Evolutionary conservation across 768 basidiomycete species (phyloP).

Genomic region (Lentinula sp.): DNA sequence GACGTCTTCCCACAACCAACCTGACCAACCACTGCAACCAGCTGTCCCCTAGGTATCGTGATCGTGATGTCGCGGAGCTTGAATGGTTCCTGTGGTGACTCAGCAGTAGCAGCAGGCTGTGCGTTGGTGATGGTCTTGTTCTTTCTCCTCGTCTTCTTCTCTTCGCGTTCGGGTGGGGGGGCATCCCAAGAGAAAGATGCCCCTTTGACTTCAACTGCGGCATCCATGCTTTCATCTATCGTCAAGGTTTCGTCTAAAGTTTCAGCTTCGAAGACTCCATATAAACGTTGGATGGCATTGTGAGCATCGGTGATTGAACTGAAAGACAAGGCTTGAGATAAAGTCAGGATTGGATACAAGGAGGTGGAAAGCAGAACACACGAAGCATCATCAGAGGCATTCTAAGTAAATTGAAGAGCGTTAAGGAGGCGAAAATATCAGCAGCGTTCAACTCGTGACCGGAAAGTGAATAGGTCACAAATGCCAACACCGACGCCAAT

Average conservation of each 20-base stretch:
- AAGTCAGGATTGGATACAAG: slow-evolving; percentile 8
- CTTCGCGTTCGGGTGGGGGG: slow-evolving; percentile 47
- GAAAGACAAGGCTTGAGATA: slow-evolving; percentile 53
- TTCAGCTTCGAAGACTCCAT: slow-evolving; percentile 83
- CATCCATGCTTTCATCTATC: slow-evolving; percentile 48
- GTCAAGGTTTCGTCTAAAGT: slow-evolving; percentile 51
- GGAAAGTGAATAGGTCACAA: slow-evolving; percentile 69
- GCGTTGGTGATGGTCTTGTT: slow-evolving; percentile 11
- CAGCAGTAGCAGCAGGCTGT: slow-evolving; percentile 10
- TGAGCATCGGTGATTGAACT: slow-evolving; percentile 80
- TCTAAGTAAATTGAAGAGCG: slow-evolving; percentile 78
- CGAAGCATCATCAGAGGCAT: slow-evolving; percentile 74
- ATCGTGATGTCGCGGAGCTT: slow-evolving; percentile 60
- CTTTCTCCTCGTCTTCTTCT: slow-evolving; percentile 24
- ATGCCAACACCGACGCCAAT: slow-evolving; percentile 72
- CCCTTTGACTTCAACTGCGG: slow-evolving; percentile 60
- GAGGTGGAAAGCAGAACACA: slow-evolving; percentile 15
- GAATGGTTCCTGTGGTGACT: slow-evolving; percentile 42
- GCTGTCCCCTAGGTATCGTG: slow-evolving; percentile 65
- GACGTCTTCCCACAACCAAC: slow-evolving; percentile 72
- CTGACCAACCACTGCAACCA: slow-evolving; percentile 82
- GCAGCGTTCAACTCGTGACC: slow-evolving; percentile 67
- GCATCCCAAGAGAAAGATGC: slow-evolving; percentile 88
- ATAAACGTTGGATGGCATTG: slow-evolving; percentile 73
- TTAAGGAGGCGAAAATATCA: slow-evolving; percentile 77